Evolutionary conservation across 192 early-diverging fungal species (phyloP), one percentile per base, ranked within the genome.

Genomic region (Lunasporangiospora selenospora): DNA sequence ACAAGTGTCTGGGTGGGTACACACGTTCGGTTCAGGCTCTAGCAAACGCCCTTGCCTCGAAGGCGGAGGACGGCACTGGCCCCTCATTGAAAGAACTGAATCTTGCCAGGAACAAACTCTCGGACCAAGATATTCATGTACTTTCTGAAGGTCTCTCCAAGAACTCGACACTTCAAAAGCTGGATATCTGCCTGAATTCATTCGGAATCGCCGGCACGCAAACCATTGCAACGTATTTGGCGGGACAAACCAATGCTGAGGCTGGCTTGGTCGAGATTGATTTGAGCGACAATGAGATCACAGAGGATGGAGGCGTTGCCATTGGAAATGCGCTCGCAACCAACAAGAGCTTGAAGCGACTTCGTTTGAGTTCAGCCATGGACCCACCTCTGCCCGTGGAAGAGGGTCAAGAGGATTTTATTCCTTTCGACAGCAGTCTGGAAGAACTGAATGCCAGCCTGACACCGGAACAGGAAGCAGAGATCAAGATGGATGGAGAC

Each of bases 221-320:
- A 29, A 60, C 75, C 3, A 44, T 83, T 2, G 75, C 75, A 5
- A 29, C 64, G 8, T 34, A 65, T 9, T 26, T 81, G 7, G 32
- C 55, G 2, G 36, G 65, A 13, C 24, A 53, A 3, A 40, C 41
- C 16, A 29, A 30, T 3, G 64, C 36, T 21, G 1, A 24, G 15
- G 37, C 50, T 11, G 50, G 40, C 1, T 21, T 81, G 12, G 53
- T 46, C 19, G 77, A 81, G 41, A 64, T 83, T 23, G 80, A 83
- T 61, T 27, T 83, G 30, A 79, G 77, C 0, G 82, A 83, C 10
- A 83, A 83, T 29, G 75, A 78, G 11, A 46, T 83, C 7, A 53
- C 69, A 19, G 69, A 77, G 30, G 70, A 70, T 16, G 80, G 77
- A 23, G 77, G 77, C 32, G 52, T 32, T 6, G 58, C 62, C 2